Evolutionary conservation across 2,329 filamentous ascomycete species (phyloP).

Genomic region (Escovopsis sp.): DNA sequence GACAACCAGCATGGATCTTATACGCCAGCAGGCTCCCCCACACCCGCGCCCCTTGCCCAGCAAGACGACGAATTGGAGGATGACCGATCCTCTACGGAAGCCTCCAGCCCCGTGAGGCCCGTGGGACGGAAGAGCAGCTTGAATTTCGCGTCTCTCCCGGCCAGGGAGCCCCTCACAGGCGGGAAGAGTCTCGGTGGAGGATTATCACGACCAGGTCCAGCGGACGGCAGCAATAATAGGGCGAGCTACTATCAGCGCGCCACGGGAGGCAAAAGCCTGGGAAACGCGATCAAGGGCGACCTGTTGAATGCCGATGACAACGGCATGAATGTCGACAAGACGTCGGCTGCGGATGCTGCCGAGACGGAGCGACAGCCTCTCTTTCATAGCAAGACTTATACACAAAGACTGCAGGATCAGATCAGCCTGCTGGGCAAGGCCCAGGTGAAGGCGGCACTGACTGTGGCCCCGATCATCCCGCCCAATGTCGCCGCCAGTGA

Average conservation of each 20-base stretch:
- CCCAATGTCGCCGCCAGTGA: constrained; percentile 7
- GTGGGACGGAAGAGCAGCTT: constrained; percentile 85
- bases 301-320: constrained; percentile 31
- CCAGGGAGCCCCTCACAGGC: constrained; percentile 67
- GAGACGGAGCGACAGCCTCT: constrained; percentile 29
- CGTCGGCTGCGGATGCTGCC: constrained; percentile 15
- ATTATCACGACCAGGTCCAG: constrained; percentile 60
- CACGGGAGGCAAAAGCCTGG: constrained; percentile 59
- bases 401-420: constrained; percentile 80
- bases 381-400: constrained; percentile 73
- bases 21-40: background rate
- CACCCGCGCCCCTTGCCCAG: background rate
- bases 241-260: constrained; percentile 60
- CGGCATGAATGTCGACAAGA: constrained; percentile 36
- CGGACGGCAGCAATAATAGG: constrained; percentile 54
- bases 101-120: constrained; percentile 59
- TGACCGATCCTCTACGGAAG: constrained; percentile 47
- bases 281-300: constrained; percentile 30
- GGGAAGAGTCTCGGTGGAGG: constrained; percentile 72
- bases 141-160: constrained; percentile 84
- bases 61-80: constrained; percentile 11
- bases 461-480: too few species aligned
- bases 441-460: constrained; percentile 16
- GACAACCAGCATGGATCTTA: background rate
- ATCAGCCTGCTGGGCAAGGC: constrained; percentile 59